These are phyloP conservation scores for Babesia ovata DNA, from an alignment of 169 alveolate genomes.

Conservation along the genomic window DNA sequence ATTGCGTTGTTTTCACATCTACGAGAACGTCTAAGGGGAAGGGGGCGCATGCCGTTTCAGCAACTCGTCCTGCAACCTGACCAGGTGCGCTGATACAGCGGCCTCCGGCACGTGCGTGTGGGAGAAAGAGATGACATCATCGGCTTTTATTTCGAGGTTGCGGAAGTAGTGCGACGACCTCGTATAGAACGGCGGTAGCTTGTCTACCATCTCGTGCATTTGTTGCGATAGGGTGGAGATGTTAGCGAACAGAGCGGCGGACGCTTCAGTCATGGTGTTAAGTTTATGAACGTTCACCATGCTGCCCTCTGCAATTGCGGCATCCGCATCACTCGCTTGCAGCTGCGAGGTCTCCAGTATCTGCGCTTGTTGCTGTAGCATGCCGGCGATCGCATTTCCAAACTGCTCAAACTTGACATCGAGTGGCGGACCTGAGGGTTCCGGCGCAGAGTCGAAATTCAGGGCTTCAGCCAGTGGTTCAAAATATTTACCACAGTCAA, in stretches of 20 bases:
- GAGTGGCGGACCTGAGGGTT: conserved; percentile 2
- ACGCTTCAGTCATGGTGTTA: conserved; percentile 25
- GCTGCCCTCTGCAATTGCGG: not conserved
- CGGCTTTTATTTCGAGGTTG: conserved; percentile 17
- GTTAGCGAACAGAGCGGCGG: conserved; percentile 31
- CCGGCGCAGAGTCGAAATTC: not conserved
- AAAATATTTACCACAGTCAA: conserved; percentile 1
- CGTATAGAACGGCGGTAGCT: conserved; percentile 61
- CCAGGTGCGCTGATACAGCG: conserved; percentile 35
- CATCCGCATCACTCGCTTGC: not conserved
- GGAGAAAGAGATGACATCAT: conserved; percentile 42
- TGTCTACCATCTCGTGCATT: conserved; percentile 38
- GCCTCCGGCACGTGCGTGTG: conserved; percentile 41
- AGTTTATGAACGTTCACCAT: conserved; percentile 23
- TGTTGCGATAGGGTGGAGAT: conserved; percentile 40
- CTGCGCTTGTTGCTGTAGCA: conserved; percentile 12
- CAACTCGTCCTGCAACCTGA: conserved; percentile 41
- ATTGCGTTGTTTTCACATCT: too few relatives aligned
- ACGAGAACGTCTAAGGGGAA: too few relatives aligned
- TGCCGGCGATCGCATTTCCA: conserved; percentile 30
- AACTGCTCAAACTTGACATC: conserved; percentile 18
- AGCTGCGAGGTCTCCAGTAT: conserved; percentile 22
- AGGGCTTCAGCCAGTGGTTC: not conserved
- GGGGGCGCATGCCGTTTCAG: not conserved
- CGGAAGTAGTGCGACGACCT: conserved; percentile 34